Evolutionary conservation across 2,329 filamentous ascomycete genomes (phyloP), one percentile per base, ranked within the genome.

Genomic region (Hypoxylon rubiginosum): DNA sequence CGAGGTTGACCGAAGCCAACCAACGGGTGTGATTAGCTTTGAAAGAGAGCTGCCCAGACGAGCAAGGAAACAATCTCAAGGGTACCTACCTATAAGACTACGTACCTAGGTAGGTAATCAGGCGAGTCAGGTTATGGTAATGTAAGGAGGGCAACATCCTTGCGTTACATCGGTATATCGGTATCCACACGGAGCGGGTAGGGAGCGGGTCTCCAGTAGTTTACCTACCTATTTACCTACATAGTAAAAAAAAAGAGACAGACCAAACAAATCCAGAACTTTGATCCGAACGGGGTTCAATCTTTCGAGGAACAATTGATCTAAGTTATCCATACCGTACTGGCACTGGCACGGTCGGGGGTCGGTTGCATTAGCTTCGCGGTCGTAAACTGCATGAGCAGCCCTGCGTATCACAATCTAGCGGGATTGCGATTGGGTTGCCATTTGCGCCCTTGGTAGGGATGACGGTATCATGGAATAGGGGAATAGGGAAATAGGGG

Each of bases 1-100:
- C 39, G 26, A 66, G 36, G 19, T 68, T 64, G 64, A 54, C 64
- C 58, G 62, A 65, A 48, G 13, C 57, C 54, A 62, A 67, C 50
- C 32, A 62, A 34, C 51, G 24, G 54, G 50, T 13, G 61, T 32
- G 36, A 46, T 57, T 48, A 39, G 51, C 46, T 50, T 56, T n/a
- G n/a, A 56, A 34, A 45, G 56, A 53, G 48, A 55, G 51, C n/a
- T 57, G 36, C 57, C 39, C 21, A 26, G 21, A 1, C 41, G 41
- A 15, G 34, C 34, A 36, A 43, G 17, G 15, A 21, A 17, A 52
- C 9, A n/a, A 52, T 9, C 28, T 19, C 10, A 39, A 21, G 21
- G 21, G 34, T 36, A 36, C 34, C 34, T 36, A 36, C 34, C 11
- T 36, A 43, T 17, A 6, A 28, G n/a, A 15, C 36, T 45, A 39